Evolutionary conservation across 2,329 filamentous ascomycete genomes (phyloP).

Genomic region (Whalleya microplaca): DNA sequence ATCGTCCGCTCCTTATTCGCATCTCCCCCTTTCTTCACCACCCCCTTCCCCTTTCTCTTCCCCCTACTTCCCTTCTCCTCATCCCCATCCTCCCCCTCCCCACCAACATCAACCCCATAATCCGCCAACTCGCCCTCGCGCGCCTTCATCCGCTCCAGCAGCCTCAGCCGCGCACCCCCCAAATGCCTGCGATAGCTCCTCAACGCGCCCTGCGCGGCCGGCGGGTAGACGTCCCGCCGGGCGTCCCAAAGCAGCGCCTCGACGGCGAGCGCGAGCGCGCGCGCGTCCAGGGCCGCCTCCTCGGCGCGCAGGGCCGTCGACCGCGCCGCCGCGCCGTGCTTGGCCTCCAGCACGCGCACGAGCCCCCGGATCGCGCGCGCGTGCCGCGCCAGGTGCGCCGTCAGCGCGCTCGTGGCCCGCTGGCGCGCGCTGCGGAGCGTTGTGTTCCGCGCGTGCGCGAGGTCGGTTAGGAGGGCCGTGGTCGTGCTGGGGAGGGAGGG

Average conservation of each 20-base stretch:
- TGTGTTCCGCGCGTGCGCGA: constrained; percentile 27
- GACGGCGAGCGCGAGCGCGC: constrained; percentile 44
- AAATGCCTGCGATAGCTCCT: constrained; percentile 53
- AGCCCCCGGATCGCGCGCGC: constrained; percentile 46
- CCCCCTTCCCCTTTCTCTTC: neutral
- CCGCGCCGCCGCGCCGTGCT: constrained; percentile 57
- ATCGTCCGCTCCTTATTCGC: constrained; percentile 51
- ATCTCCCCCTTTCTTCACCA: constrained; percentile 22
- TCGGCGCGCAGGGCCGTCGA: constrained; percentile 55
- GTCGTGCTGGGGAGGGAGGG: constrained; percentile 50
- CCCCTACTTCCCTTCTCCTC: neutral
- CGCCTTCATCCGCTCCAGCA: constrained; percentile 48
- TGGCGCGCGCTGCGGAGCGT: constrained; percentile 46
- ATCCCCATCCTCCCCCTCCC: constrained; percentile 23
- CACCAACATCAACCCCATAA: constrained; percentile 51
- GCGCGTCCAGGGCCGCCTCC: constrained; percentile 48
- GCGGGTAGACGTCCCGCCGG: constrained; percentile 48
- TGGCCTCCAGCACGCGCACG: constrained; percentile 56
- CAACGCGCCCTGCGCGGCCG: constrained; percentile 45
- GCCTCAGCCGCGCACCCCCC: constrained; percentile 50
- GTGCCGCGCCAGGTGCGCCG: constrained; percentile 45
- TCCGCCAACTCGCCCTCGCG: constrained; percentile 49
- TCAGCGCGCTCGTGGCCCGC: constrained; percentile 42
- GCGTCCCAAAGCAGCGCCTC: constrained; percentile 40
- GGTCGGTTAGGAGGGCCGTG: constrained; percentile 40